A percentile compares a stretch with the other conserved stretches of the same genome.
phyloP scores from a whole-genome alignment of 805 yeast genomes.

The Nakazawaea populi region DNA sequence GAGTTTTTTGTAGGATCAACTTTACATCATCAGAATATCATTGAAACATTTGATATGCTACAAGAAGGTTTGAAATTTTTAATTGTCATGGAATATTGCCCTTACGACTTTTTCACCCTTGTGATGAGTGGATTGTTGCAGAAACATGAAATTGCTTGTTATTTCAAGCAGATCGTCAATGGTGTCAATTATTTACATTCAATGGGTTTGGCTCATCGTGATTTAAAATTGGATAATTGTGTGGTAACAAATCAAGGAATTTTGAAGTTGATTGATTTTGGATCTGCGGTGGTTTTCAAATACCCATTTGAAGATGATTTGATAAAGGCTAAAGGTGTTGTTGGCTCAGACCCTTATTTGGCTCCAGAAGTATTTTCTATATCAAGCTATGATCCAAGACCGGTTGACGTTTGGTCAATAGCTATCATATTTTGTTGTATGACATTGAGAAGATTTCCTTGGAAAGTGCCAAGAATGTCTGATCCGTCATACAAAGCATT shows the following conservation, averaged over 20 bases:
- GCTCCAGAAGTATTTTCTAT: constrained; percentile 80
- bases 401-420: constrained; percentile 88
- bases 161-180: constrained; percentile 70
- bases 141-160: constrained; percentile 66
- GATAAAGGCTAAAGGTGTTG: constrained; percentile 74
- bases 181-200: constrained; percentile 76
- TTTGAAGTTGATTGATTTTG: constrained; percentile 86
- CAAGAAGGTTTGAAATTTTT: constrained; percentile 57
- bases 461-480: constrained; percentile 82
- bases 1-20: constrained; percentile 82
- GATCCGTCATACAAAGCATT: constrained; percentile 76
- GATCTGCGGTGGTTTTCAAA: constrained; percentile 81
- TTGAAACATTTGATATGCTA: constrained; percentile 75
- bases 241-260: constrained; percentile 74
- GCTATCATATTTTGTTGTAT: constrained; percentile 92
- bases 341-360: constrained; percentile 93
- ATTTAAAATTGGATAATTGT: constrained; percentile 88
- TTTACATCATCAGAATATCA: constrained; percentile 71
- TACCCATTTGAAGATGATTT: constrained; percentile 53
- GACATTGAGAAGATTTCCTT: constrained; percentile 83
- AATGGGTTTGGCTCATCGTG: constrained; percentile 89
- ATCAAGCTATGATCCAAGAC: constrained; percentile 71
- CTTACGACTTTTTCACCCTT: constrained; percentile 84
- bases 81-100: constrained; percentile 91
- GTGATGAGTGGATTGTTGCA: constrained; percentile 87